Base-by-base conservation (phyloP, 352 stramenopile genomes). In the Globisporangium splendens region DNA sequence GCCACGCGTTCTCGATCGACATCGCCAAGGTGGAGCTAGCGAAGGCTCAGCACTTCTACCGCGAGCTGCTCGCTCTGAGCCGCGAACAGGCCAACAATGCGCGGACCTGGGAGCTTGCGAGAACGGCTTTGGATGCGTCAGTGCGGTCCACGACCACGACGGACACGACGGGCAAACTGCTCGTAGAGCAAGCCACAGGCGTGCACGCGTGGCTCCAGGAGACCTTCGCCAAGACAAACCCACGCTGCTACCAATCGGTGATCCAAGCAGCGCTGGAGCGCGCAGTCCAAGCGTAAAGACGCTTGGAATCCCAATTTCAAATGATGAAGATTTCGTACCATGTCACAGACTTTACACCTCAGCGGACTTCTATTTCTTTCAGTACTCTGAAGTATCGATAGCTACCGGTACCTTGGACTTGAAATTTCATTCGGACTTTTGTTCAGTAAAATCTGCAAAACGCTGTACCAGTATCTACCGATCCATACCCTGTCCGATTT, bases 1-100 rank as follows among this genome's bases (percentile, higher is more conserved):
- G 5, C 20, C 18, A 53, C 17, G 49, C 52, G 50, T 53, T 64
- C 48, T 64, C 57, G 13, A 64, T 64, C 50, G 57, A 64, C 50
- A 64, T 64, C 50, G 57, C 49, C 48, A 57, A 59, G 49, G 46
- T n/a, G 31, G 49, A 64, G 38, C 39, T 52, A 22, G 14, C 38
- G 31, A 46, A 31, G 1, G 57, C 28, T 5, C 57, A 59, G 50
- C 28, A 38, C 33, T 64, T 48, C 50, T 64, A 64, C 57, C 48
- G 50, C 13, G 57, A 53, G 18, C 35, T 64, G 14, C n/a, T 31
- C 20, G 50, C 17, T 11, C 21, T 64, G 22, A 48, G 50, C 18
- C 48, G 57, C n/a, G 49, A 31, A 31, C 57, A 64, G 50, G n/a
- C 48, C 0, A 18, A 20, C 24, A 57, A 57, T 39, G 41, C 33